Conservation (phyloP, 495 filamentous ascomycete species). For the Parathielavia appendiculata region DNA sequence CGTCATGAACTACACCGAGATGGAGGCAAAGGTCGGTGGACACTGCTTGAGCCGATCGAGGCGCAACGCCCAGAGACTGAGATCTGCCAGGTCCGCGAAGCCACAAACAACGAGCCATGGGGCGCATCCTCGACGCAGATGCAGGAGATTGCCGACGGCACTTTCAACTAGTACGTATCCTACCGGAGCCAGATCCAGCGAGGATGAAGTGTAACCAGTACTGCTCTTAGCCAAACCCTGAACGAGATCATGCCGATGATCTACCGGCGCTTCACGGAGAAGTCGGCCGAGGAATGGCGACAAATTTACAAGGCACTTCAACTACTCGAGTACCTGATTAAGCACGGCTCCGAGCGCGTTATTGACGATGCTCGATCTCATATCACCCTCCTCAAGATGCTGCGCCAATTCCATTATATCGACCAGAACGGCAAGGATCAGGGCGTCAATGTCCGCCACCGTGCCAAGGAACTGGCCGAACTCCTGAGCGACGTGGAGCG, state of each 20-base stretch:
- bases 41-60: background rate
- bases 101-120: constrained; percentile 98
- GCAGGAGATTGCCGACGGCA: constrained; percentile 97
- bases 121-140: constrained; percentile 80
- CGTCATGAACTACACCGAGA: constrained; percentile 99
- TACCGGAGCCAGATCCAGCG: constrained; percentile 1
- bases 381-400: constrained; percentile 92
- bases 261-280: constrained; percentile 98
- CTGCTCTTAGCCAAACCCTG: constrained; percentile 68
- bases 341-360: constrained; percentile 96
- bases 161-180: constrained; percentile 85
- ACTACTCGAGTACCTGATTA: constrained; percentile 94
- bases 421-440: constrained; percentile 97
- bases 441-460: constrained; percentile 94
- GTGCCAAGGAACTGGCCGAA: constrained; percentile 91
- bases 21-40: constrained; percentile 84
- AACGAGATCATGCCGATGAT: constrained; percentile 99
- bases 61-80: constrained; percentile 5
- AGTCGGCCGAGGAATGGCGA: constrained; percentile 95
- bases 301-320: constrained; percentile 99
- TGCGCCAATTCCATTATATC: constrained; percentile 97
- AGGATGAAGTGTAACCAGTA: background rate
- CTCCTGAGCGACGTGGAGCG: constrained; percentile 88
- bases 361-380: constrained; percentile 97
- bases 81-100: constrained; percentile 70